Percentiles rank a stretch among this genome's conserved stretches.
These are phyloP conservation scores for Pseudozyma thailandica DNA, from an alignment of 1,284 basidiomycete genomes.

Conservation along the genomic window DNA sequence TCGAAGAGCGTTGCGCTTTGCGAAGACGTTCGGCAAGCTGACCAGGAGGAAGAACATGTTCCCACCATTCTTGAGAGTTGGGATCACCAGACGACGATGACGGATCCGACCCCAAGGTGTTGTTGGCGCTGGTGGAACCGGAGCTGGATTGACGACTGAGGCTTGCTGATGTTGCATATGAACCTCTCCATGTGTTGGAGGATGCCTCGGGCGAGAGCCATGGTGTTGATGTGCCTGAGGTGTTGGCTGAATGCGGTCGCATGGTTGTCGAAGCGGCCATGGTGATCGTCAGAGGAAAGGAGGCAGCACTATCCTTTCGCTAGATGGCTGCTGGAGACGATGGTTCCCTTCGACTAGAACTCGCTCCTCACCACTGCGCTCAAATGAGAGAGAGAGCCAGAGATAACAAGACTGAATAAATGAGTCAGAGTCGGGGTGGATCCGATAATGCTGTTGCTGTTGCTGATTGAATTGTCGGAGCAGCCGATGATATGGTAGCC, in stretches of 20 bases:
- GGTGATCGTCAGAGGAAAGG: neutral
- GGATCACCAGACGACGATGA: constrained; percentile 14
- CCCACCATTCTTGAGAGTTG: constrained; percentile 56
- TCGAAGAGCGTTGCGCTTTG: constrained; percentile 50
- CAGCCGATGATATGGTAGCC: neutral
- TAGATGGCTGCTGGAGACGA: neutral
- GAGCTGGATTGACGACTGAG: constrained; percentile 29
- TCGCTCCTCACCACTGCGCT: neutral
- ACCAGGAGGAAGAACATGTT: constrained; percentile 56
- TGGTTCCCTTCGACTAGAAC: neutral
- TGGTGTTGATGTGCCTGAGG: constrained; percentile 35
- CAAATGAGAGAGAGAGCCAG: neutral
- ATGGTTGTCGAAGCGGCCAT: constrained; percentile 33
- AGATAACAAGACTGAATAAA: neutral
- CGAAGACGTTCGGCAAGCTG: constrained; percentile 56
- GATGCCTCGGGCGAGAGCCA: constrained; percentile 34
- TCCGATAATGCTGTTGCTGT: no score
- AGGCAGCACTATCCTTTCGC: no score
- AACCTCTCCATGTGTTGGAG: constrained; percentile 16
- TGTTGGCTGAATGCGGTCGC: constrained; percentile 28
- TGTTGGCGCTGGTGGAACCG: constrained; percentile 7
- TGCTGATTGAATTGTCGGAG: neutral
- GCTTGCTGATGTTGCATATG: constrained; percentile 20
- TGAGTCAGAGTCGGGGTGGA: no score
- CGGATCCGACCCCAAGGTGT: constrained; percentile 1